Conservation (phyloP, 768 basidiomycete genomes). For the Brasilioporus rufonigricans region DNA sequence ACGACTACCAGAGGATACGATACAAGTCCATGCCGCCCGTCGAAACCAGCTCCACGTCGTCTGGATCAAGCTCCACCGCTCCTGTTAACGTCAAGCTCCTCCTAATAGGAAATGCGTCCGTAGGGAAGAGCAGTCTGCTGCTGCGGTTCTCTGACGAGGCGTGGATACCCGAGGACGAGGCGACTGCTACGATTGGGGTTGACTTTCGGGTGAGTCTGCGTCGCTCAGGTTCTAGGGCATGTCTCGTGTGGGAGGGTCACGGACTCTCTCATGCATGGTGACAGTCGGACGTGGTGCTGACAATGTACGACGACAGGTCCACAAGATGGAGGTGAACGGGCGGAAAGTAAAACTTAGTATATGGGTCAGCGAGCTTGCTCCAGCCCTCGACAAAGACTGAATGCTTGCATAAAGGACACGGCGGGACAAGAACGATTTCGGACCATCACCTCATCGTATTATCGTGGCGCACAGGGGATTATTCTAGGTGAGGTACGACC, state of each 20-base stretch:
- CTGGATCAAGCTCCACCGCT: slow-evolving; percentile 24
- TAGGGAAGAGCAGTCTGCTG: slow-evolving; percentile 89
- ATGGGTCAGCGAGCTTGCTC: slow-evolving; percentile 62
- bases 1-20: background rate
- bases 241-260: too few relatives aligned
- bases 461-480: slow-evolving; percentile 83
- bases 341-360: slow-evolving; percentile 91
- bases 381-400: background rate
- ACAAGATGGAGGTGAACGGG: slow-evolving; percentile 83
- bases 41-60: slow-evolving; percentile 22
- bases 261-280: too few relatives aligned
- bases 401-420: slow-evolving; percentile 59
- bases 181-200: slow-evolving; percentile 80
- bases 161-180: slow-evolving; percentile 90
- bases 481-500: slow-evolving; percentile 53
- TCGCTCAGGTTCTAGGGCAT: background rate
- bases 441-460: slow-evolving; percentile 94
- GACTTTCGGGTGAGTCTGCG: slow-evolving; percentile 71
- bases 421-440: slow-evolving; percentile 97
- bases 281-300: background rate
- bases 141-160: slow-evolving; percentile 96
- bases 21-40: slow-evolving; percentile 15
- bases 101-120: slow-evolving; percentile 84
- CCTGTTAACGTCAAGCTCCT: slow-evolving; percentile 77
- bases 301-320: slow-evolving; percentile 50